These are phyloP conservation scores for Gossypium thurberi DNA, from an alignment of 345 rosid genomes.

Conservation along the genomic window DNA sequence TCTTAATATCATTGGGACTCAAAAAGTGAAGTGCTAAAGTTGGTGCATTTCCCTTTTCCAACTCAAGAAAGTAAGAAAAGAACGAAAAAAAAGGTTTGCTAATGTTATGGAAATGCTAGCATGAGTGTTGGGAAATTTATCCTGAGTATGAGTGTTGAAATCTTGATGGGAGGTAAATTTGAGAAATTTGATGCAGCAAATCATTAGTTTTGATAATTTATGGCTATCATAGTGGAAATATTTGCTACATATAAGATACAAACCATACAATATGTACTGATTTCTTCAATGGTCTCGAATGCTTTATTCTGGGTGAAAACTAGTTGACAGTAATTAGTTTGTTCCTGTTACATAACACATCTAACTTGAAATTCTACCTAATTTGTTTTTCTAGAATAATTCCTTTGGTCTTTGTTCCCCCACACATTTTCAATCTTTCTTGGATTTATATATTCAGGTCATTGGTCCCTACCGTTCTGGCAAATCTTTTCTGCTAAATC, in stretches of 20 bases:
- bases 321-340: neutral
- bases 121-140: neutral
- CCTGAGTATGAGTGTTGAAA: neutral
- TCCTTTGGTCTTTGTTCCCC: conserved; percentile 2
- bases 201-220: neutral
- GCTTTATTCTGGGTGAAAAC: neutral
- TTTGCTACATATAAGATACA: neutral
- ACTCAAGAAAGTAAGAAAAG: neutral
- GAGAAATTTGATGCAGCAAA: neutral
- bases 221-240: neutral
- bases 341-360: neutral
- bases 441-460: conserved; percentile 52
- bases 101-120: neutral
- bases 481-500: conserved; percentile 96
- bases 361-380: conserved; percentile 5
- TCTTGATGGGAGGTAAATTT: neutral
- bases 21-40: neutral
- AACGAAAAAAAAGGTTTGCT: neutral
- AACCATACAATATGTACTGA: neutral
- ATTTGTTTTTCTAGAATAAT: neutral
- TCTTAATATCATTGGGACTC: neutral
- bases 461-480: conserved; percentile 99
- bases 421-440: conserved; percentile 14
- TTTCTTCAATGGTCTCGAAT: conserved; percentile 3
- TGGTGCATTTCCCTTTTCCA: neutral